These are phyloP conservation scores for Aspergillus sclerotiicarbonarius DNA, from an alignment of 495 filamentous ascomycete species.

Conservation along the genomic window DNA sequence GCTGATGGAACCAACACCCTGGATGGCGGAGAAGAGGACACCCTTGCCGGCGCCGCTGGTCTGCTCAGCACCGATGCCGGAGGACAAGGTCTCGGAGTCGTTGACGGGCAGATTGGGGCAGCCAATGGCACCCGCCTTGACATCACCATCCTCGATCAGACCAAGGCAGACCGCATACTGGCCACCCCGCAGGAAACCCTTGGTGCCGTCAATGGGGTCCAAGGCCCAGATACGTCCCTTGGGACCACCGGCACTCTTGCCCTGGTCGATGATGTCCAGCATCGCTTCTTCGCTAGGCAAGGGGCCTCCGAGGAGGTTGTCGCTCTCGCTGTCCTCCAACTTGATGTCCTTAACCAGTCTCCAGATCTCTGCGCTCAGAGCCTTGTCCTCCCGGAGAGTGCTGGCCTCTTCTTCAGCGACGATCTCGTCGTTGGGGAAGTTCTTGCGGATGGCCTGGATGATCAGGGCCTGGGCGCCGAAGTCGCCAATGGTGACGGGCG, in stretches of 20 bases:
- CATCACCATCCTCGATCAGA: constrained; percentile 89
- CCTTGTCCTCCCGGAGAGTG: constrained; percentile 64
- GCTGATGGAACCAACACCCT: constrained; percentile 72
- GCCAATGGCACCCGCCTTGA: constrained; percentile 89
- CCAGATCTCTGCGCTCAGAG: constrained; percentile 75
- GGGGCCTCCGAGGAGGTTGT: constrained; percentile 67
- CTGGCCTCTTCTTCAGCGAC: constrained; percentile 93
- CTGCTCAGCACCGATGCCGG: constrained; percentile 65
- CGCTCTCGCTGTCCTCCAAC: constrained; percentile 66
- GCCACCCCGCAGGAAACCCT: constrained; percentile 93
- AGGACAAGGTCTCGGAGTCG: constrained; percentile 63
- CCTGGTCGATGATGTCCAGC: constrained; percentile 82
- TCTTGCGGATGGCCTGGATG: constrained; percentile 80
- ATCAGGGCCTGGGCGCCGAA: constrained; percentile 97
- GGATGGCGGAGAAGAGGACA: constrained; percentile 78
- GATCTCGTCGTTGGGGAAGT: constrained; percentile 88
- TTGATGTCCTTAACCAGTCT: constrained; percentile 67
- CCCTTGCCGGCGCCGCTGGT: constrained; percentile 67
- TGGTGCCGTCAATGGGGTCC: constrained; percentile 96
- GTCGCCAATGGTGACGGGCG: constrained; percentile 96
- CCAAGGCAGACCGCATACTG: constrained; percentile 96
- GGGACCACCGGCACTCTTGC: constrained; percentile 74
- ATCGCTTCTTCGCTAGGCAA: constrained; percentile 69
- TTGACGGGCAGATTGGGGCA: constrained; percentile 93
- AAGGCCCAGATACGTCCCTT: constrained; percentile 92